Base-by-base conservation (phyloP, 2,329 filamentous ascomycete species). In the Stagonosporopsis vannaccii region DNA sequence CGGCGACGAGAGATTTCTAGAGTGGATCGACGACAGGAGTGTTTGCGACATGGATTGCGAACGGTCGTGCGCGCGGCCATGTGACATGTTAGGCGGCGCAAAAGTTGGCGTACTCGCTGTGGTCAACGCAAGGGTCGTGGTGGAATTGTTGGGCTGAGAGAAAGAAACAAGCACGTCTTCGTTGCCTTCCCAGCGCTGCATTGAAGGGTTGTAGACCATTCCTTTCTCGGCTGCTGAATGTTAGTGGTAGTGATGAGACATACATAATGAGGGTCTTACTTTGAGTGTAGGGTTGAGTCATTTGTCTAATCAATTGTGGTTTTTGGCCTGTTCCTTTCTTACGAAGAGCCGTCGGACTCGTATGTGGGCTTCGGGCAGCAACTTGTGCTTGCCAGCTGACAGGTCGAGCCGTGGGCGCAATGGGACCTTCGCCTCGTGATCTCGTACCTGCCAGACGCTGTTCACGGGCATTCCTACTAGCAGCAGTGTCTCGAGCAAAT, bases 161-260 rank as follows among this genome's bases (percentile, higher is more conserved):
- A 99, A 99, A 4, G 87, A 86, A 61, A 85, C 84, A 49, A 96
- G 80, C 30, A 84, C 89, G 67, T 92, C 94, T 74, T 99, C 95
- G 68, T 99, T 99, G 48, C 95, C 95, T 81, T 99, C 95, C 95
- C 95, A 99, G 45, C 87, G 85, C 70, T 88, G 95, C 8, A 91
- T 90, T 25, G 84, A 81, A 6, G 95, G 91, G 70, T 99, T 98
- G 75, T 97, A 99, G 51, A 87, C 89, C 95, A 99, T 99, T 62
- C 94, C 95, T 76, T 97, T 95, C 58, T 97, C 85, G 70, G 88
- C 91, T 94, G 66, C 36, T 51, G 43, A 67, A 59, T 48, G 59
- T 63, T 50, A 62, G 54, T 49, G n/a, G 37, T n/a, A 40, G 28
- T 52, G 41, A 25, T 23, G 39, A 43, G 25, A 61, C 43, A 45